Base-by-base conservation (phyloP, 331 rosid species). In the Ulmus americana region DNA sequence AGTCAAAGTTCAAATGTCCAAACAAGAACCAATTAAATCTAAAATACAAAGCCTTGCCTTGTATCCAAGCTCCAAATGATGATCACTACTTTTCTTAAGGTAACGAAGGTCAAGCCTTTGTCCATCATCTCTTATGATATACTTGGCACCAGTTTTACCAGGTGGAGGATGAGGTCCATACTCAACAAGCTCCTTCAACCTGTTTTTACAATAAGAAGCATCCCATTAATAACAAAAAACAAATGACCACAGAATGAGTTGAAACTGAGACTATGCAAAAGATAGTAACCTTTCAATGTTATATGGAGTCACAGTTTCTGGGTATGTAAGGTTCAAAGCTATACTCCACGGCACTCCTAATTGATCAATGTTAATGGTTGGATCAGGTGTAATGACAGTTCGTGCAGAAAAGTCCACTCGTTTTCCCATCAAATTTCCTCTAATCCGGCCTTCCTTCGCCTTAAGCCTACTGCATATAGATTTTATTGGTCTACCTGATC, bases 91-190 rank as follows among this genome's bases (percentile, higher is more conserved):
- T 77, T 94, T 94, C 86, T 90, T 90, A 69, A 90, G 79, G 84
- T 85, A 94, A 55, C 99, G 86, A 66, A 94, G 99, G 79, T 94
- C 99, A 51, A 94, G 97, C 86, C 99, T 80, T 77, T 94, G 99
- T 38, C 99, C 99, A 52, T 94, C 95, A 83, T 94, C 97, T 53
- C 99, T 85, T 76, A 94, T 94, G 63, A 94, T 94, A 74, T 94
- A 94, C 85, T 90, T 94, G 22, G 99, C 99, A 79, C 99, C 99
- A 64, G 99, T 94, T 90, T 94, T 94, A 45, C 99, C 99, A 18
- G 97, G 97, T 0, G 99, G 99, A 61, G 99, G 99, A 79, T 94
- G 97, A 12, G 99, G 97, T n/a, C 99, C 99, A 42, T 87, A 79
- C 77, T 94, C 97, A 57, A 94, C 97, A 54, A 94, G 96, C 81